These are phyloP conservation scores for Scutellospora calospora DNA, from an alignment of 371 early-diverging fungal species.

Conservation along the genomic window DNA sequence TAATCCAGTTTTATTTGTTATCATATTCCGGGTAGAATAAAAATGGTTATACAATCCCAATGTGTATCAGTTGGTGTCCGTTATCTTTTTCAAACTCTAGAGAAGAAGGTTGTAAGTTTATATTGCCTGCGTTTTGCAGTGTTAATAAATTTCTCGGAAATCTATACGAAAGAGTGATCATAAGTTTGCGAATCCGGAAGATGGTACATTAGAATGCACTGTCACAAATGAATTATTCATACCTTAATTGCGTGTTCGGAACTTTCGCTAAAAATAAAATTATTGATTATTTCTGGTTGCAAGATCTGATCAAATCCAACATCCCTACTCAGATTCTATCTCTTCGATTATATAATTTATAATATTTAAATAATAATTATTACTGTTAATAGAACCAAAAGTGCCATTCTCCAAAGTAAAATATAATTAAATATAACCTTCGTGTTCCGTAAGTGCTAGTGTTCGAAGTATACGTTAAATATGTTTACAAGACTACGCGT, in stretches of 20 bases:
- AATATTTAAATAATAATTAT: no score
- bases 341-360: no score
- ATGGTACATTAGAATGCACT: conserved; percentile 25
- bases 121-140: conserved; percentile 23
- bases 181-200: conserved; percentile 26
- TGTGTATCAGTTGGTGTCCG: conserved; percentile 15
- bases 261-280: no score
- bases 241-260: conserved; percentile 36
- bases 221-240: conserved; percentile 27
- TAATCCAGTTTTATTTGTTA: conserved; percentile 19
- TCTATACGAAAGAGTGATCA: conserved; percentile 28
- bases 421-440: no score
- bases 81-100: conserved; percentile 14
- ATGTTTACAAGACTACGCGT: neutral
- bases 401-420: no score
- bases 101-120: conserved; percentile 30
- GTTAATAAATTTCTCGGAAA: conserved; percentile 39
- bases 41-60: conserved; percentile 25
- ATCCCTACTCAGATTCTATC: no score
- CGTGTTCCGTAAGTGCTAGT: no score
- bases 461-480: no score
- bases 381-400: no score
- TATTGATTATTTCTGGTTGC: no score
- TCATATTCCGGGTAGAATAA: conserved; percentile 14
- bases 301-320: no score